Base-by-base conservation (phyloP, 176 grass and related monocot genomes). In the Carex myosuroides region DNA sequence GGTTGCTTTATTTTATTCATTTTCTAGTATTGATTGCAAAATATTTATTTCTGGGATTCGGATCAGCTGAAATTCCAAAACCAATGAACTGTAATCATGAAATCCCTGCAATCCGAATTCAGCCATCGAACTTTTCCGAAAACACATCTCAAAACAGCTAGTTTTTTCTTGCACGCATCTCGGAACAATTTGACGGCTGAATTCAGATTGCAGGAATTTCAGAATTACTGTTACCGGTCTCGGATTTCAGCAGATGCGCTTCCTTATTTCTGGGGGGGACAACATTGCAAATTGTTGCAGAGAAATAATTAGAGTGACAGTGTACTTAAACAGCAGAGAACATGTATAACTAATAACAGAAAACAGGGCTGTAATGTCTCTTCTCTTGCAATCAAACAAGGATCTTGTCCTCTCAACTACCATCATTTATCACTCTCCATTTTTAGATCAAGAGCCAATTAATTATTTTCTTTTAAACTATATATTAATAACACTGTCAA, bases 351-450 rank as follows among this genome's bases (percentile, higher is more conserved):
- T 55, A 77, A 77, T 77, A 77, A 77, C 22, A 56, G 68, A 44
- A 46, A 42, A 70, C 46, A 53, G 22, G 30, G 72, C 48, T 76
- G 72, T 68, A 46, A 81, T 87, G 67, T 85, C 64, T 86, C 75
- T 87, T 85, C 64, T 86, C 75, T 87, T 62, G 46, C 61, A 62
- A 55, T 32, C 77, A 74, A 87, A n/a, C 79, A 87, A 68, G 88
- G 83, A 87, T 87, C 59, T 54, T 87, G 89, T 87, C 70, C 60
- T 84, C 82, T 21, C 64, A 87, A 81, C 73, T 56, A 56, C 73
- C 50, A 56, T 56, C 73, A 77, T 77, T 77, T 77, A 77, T 77
- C 24, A 77, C 50, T 32, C 73, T 56, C 13, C 22, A 55, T 77
- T 77, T 76, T 9, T 56, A 56, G 55, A 87, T 63, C 67, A 76